Percentiles rank a stretch among this genome's conserved stretches.
These are phyloP conservation scores for Hypoxylon sp. DNA, from an alignment of 2,329 filamentous ascomycete species.

Conservation along the genomic window DNA sequence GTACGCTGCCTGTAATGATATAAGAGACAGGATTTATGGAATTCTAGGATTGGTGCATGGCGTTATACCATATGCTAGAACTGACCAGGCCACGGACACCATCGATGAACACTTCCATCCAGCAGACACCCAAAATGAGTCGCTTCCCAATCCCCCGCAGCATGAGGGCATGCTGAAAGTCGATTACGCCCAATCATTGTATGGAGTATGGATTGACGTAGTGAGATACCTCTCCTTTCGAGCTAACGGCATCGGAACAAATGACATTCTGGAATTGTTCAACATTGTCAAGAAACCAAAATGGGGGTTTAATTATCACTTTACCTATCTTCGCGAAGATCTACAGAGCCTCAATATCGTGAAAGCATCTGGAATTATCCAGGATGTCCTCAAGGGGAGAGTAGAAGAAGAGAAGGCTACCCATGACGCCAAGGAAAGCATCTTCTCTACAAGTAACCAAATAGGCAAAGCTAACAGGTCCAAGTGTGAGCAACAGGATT, in stretches of 20 bases:
- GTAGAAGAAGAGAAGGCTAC: conserved; percentile 1
- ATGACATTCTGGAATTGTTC: not conserved
- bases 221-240: conserved; percentile 9
- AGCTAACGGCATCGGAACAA: not conserved
- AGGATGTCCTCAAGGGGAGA: conserved; percentile 7
- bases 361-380: conserved; percentile 11
- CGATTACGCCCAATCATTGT: conserved; percentile 25
- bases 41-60: conserved; percentile 25
- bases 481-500: conserved; percentile 1
- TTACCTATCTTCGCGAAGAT: not conserved
- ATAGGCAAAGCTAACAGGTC: not conserved
- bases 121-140: not conserved
- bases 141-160: not conserved
- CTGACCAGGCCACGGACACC: not conserved
- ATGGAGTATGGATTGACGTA: conserved; percentile 21
- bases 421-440: not conserved
- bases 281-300: not conserved
- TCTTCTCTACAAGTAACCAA: not conserved
- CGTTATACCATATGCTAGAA: conserved; percentile 9
- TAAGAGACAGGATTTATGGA: conserved; percentile 24
- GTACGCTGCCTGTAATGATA: not conserved
- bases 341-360: conserved; percentile 4
- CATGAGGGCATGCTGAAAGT: conserved; percentile 9
- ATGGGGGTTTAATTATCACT: not conserved
- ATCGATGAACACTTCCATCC: not conserved